Evolutionary conservation across 177 flowering plant species (phyloP), one percentile per base, ranked within the genome.

Genomic region (Vitis hybrid): DNA sequence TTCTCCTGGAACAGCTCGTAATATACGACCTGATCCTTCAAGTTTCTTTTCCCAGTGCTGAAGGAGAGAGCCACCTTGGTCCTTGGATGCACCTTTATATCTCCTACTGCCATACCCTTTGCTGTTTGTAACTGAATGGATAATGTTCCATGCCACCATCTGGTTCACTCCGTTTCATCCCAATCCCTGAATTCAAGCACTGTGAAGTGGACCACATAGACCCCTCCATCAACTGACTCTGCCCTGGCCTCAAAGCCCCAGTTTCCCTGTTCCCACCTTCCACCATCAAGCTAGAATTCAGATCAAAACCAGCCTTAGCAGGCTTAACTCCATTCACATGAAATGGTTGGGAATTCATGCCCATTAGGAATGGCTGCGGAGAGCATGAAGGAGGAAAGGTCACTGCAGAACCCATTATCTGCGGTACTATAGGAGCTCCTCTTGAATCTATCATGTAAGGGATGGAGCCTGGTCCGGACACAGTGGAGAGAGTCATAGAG

Each of bases 361-460:
- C 11, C 24, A 18, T 57, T 6, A 24, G 60, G 60, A 57, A 18
- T 57, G 60, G 24, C 30, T 57, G 60, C 0, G 60, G 18, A 54
- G 56, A 54, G 56, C 17, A 54, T 54, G 60, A 17, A 2, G 60
- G 60, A 18, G 30, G 30, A 6, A 57, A 57, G 10, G 60, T 6
- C 30, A 21, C 21, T 18, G 60, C 24, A 57, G 60, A 57, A 57
- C 60, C 24, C 21, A 57, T 57, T 57, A 57, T 57, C 24, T 57
- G 27, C n/a, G 60, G 60, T 57, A 21, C 11, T 21, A 57, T 24
- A 57, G 60, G 27, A 18, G 60, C 60, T 17, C 56, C 56, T 54
- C 56, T 54, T 54, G 56, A 54, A 54, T 57, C 60, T 57, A 57
- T 11, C 60, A 57, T 57, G 56, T 12, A 54, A 4, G 56, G 56